These are phyloP conservation scores for Brettanomyces anomalus DNA, from an alignment of 805 yeast genomes.

Conservation along the genomic window DNA sequence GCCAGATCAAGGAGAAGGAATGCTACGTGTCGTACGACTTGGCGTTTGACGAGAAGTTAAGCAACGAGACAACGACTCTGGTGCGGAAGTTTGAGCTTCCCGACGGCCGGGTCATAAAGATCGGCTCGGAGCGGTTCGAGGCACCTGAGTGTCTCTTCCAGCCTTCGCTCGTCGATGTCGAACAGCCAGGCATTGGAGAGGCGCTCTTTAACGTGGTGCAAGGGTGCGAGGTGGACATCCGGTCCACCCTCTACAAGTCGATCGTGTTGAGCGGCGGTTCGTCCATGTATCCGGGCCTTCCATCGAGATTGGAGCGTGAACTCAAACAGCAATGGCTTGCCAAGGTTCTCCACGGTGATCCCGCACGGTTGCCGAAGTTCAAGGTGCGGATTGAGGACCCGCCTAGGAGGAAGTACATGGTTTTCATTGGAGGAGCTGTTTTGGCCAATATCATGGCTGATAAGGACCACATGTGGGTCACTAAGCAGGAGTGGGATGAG, in stretches of 20 bases:
- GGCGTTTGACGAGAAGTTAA: constrained; percentile 76
- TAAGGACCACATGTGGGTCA: constrained; percentile 97
- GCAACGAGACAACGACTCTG: constrained; percentile 91
- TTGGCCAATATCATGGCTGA: constrained; percentile 97
- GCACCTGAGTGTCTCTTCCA: constrained; percentile 97
- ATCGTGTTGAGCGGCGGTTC: constrained; percentile 97
- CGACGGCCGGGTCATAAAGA: constrained; percentile 89
- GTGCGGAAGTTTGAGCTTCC: constrained; percentile 91
- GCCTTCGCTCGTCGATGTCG: constrained; percentile 90
- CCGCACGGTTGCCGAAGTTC: constrained; percentile 79
- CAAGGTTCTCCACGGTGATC: constrained; percentile 77
- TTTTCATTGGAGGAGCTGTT: constrained; percentile 97
- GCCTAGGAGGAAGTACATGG: constrained; percentile 98
- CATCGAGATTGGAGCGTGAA: constrained; percentile 91
- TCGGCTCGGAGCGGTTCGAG: constrained; percentile 92
- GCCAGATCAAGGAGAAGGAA: constrained; percentile 93
- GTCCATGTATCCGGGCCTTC: constrained; percentile 97
- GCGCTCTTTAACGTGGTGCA: constrained; percentile 85
- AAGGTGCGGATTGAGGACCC: constrained; percentile 97
- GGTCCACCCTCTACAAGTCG: constrained; percentile 81
- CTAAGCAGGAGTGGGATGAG: constrained; percentile 96
- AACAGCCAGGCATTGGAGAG: constrained; percentile 96
- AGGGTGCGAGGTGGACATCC: constrained; percentile 88
- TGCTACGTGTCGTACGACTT: constrained; percentile 94
- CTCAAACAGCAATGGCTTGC: constrained; percentile 94